These are phyloP conservation scores for Metschnikowia henanensis DNA, from an alignment of 805 yeast genomes.

Conservation along the genomic window DNA sequence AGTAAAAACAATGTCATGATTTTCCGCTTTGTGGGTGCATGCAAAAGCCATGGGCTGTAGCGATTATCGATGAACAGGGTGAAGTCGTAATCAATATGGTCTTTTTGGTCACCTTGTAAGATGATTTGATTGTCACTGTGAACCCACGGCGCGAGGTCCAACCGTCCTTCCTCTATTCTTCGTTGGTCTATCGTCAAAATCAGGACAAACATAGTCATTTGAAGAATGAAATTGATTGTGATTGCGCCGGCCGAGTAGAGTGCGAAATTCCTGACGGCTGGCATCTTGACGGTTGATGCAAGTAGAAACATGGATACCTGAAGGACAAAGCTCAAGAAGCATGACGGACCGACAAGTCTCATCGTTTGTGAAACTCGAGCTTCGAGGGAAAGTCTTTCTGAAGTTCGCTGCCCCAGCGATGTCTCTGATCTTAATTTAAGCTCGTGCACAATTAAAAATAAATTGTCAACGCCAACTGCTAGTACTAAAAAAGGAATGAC, in stretches of 20 bases:
- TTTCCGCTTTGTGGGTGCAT: constrained; percentile 43
- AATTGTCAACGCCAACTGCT: constrained; percentile 96
- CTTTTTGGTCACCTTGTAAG: neutral
- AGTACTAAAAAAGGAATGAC: constrained; percentile 91
- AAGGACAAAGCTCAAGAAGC: constrained; percentile 70
- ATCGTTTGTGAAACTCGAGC: constrained; percentile 64
- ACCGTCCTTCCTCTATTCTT: constrained; percentile 55
- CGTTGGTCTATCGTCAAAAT: constrained; percentile 66
- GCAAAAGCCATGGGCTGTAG: constrained; percentile 63
- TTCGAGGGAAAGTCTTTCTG: constrained; percentile 36
- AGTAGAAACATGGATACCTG: constrained; percentile 79
- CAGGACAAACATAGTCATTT: constrained; percentile 78
- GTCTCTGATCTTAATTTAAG: constrained; percentile 53
- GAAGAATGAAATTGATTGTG: constrained; percentile 70
- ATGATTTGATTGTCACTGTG: constrained; percentile 19
- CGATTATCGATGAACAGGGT: constrained; percentile 40
- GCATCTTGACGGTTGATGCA: constrained; percentile 87
- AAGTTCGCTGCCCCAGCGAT: neutral
- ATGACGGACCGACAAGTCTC: constrained; percentile 83
- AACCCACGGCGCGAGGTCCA: constrained; percentile 64
- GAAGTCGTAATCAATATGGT: constrained; percentile 19
- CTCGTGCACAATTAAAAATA: constrained; percentile 83
- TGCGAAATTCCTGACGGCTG: constrained; percentile 94
- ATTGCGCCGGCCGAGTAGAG: constrained; percentile 87
- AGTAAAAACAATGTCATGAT: constrained; percentile 55